These are phyloP conservation scores for Fusarium sp. DNA, from an alignment of 2,329 filamentous ascomycete species.

Conservation along the genomic window DNA sequence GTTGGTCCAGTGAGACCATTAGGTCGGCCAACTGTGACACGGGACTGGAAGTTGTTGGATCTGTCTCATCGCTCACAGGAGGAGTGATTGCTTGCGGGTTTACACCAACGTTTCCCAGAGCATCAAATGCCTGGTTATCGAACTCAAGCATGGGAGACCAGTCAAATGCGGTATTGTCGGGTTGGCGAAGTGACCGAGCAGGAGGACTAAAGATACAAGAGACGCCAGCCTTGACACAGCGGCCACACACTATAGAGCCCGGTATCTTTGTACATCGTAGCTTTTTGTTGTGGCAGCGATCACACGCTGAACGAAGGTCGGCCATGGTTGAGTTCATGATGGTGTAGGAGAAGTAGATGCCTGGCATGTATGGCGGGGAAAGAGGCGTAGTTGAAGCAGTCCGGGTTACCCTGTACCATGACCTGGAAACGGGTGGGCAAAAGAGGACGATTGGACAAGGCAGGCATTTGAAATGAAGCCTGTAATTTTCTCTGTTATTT, in stretches of 20 bases:
- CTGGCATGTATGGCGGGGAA: background rate
- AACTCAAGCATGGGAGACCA: slow-evolving; percentile 37
- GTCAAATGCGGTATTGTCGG: slow-evolving; percentile 28
- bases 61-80: slow-evolving; percentile 16
- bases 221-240: slow-evolving; percentile 56
- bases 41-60: background rate
- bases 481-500: background rate
- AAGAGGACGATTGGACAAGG: background rate
- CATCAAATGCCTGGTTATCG: slow-evolving; percentile 10
- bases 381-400: background rate
- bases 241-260: slow-evolving; percentile 51
- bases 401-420: background rate
- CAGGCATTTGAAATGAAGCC: background rate
- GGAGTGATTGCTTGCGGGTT: slow-evolving; percentile 9
- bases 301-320: slow-evolving; percentile 52
- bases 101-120: background rate
- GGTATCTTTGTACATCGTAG: slow-evolving; percentile 57
- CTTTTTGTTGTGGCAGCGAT: slow-evolving; percentile 62
- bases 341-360: background rate
- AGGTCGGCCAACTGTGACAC: slow-evolving; percentile 35
- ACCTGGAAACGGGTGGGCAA: background rate
- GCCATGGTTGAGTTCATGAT: slow-evolving; percentile 19
- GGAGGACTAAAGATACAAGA: slow-evolving; percentile 59
- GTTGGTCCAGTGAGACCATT: slow-evolving; percentile 40
- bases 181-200: slow-evolving; percentile 37